Evolutionary conservation across 2,329 filamentous ascomycete genomes (phyloP), one percentile per base, ranked within the genome.

Genomic region (Uncinocarpus reesii): DNA sequence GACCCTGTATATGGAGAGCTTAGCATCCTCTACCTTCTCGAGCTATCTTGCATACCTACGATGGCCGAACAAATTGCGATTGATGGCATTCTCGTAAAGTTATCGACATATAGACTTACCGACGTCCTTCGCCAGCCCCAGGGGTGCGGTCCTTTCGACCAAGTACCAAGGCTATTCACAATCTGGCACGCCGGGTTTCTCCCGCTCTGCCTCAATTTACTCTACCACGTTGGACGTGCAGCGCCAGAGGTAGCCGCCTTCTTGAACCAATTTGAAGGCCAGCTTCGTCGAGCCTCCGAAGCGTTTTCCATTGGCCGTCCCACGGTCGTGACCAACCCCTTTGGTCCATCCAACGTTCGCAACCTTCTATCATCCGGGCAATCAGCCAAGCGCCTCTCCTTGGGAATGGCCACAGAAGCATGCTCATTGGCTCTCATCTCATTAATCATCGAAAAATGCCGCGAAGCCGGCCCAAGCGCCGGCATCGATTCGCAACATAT

Each of bases 1-100:
- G 90, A 96, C 61, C 90, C 92, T 0, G 73, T 96, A 24, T 96
- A 95, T 64, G 92, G 89, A 54, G 89, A 95, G 62, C 77, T 95
- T n/a, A 86, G 85, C 58, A 76, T 95, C 34, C 75, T 89, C 21
- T 93, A 96, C 65, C 75, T 98, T 11, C 79, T 95, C 18, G 86
- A 94, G 56, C 76, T 98, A 10, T 95, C 89, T 1, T 82, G 79
- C 11, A 75, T 96, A 11, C 84, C 85, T 0, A 68, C 79, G 15
- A 75, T 96, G 44, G 90, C 92, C 2, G 90, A 96, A 63, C 84
- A 92, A 54, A 80, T 98, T 57, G 92, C 90, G 0, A 82, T 87
- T 34, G 87, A 95, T 57, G 88, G 85, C 26, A 73, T 95, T 11
- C 76, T 98, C 4, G 79, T 81, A 57, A 84, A 86, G 52, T 72